phyloP scores from a whole-genome alignment of 192 early-diverging fungal species.

The Backusella westeae region DNA sequence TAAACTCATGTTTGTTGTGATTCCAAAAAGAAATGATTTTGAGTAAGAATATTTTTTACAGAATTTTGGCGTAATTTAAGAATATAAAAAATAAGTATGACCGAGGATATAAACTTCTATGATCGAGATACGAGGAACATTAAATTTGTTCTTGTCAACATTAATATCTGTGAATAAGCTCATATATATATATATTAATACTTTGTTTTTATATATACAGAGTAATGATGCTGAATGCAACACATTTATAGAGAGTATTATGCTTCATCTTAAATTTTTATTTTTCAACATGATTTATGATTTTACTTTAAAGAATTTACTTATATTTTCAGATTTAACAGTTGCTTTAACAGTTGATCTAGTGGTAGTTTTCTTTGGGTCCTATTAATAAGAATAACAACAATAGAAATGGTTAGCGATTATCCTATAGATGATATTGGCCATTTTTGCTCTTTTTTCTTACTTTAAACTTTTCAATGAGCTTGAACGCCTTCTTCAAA shows the following conservation, averaged over 20 bases:
- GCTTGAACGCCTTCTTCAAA: constrained; percentile 52
- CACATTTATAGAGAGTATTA: background rate
- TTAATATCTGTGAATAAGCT: no score
- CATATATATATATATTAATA: no score
- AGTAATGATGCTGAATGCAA: no score
- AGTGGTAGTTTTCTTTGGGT: background rate
- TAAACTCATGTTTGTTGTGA: background rate
- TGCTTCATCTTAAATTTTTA: background rate
- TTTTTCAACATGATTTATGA: background rate
- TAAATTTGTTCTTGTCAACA: background rate
- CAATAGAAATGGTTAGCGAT: background rate
- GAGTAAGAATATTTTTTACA: constrained; percentile 2
- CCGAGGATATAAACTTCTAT: background rate
- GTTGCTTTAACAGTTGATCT: background rate
- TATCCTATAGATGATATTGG: background rate
- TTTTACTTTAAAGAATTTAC: constrained; percentile 7
- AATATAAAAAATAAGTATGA: background rate
- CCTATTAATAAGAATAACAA: background rate
- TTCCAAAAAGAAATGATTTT: background rate
- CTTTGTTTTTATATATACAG: no score
- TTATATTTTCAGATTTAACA: constrained; percentile 1
- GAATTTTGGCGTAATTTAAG: background rate
- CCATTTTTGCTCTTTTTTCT: background rate
- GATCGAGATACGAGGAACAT: background rate
- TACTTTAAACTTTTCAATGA: constrained; percentile 39